phyloP scores from a whole-genome alignment of 306 rosid species.

The Styphnolobium japonicum region DNA sequence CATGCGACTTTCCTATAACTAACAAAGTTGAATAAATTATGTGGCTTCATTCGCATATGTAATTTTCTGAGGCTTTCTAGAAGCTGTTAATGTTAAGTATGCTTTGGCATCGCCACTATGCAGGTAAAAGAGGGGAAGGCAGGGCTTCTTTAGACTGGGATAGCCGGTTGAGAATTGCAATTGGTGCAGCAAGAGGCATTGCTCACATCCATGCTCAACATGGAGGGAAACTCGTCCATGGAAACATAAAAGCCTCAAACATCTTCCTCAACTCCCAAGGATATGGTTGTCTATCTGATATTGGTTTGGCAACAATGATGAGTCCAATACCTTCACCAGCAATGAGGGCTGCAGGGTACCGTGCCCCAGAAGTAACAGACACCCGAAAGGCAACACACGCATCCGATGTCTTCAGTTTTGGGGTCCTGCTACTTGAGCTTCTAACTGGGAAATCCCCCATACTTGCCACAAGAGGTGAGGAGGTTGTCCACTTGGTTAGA shows the following conservation, averaged over 20 bases:
- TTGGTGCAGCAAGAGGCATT: conserved; percentile 85
- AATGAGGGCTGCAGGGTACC: conserved; percentile 62
- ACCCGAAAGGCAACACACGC: conserved; percentile 54
- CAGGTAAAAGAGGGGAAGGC: conserved; percentile 69
- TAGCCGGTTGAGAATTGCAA: conserved; percentile 55
- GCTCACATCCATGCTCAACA: conserved; percentile 65
- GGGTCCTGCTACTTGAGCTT: conserved; percentile 81
- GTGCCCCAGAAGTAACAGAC: conserved; percentile 78
- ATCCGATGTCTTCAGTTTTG: conserved; percentile 69
- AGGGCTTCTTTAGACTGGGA: conserved; percentile 68
- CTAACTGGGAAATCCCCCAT: conserved; percentile 77
- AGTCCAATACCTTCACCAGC: conserved; percentile 50
- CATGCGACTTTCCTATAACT: not conserved
- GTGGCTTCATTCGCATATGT: not conserved
- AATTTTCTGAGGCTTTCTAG: not conserved
- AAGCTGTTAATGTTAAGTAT: not conserved
- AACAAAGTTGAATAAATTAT: not conserved
- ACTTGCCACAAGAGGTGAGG: conserved; percentile 56
- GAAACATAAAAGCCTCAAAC: conserved; percentile 83
- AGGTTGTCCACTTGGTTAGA: conserved; percentile 75
- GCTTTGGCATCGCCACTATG: conserved; percentile 17
- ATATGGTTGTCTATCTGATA: conserved; percentile 71
- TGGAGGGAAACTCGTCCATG: conserved; percentile 72
- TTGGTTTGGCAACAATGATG: conserved; percentile 61
- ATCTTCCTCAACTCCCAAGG: conserved; percentile 71